Conservation (phyloP, 2,329 filamentous ascomycete genomes). For the Fusarium sambucinum region DNA sequence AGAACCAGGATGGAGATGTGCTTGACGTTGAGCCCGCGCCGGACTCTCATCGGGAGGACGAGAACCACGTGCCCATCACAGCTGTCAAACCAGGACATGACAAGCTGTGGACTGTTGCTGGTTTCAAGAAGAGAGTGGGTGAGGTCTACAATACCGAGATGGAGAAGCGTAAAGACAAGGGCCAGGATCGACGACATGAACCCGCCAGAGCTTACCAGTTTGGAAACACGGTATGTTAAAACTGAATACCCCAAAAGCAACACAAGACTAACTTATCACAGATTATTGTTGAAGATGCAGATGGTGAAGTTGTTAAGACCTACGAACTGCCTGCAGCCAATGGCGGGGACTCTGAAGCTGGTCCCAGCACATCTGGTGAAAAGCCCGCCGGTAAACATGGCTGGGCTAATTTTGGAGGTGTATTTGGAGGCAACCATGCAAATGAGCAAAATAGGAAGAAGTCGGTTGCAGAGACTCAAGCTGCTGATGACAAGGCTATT, state of each 20-base stretch:
- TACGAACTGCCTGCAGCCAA: slow-evolving; percentile 77
- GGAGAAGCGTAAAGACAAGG: slow-evolving; percentile 71
- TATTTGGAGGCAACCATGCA: slow-evolving; percentile 47
- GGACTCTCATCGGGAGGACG: slow-evolving; percentile 16
- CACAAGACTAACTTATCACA: slow-evolving; percentile 55
- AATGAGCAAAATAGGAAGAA: slow-evolving; percentile 55
- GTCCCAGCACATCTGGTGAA: slow-evolving; percentile 55
- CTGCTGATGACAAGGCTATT: slow-evolving; percentile 76
- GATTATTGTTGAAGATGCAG: slow-evolving; percentile 89
- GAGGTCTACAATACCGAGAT: slow-evolving; percentile 71
- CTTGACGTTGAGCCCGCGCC: slow-evolving; percentile 68
- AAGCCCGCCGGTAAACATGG: slow-evolving; percentile 58
- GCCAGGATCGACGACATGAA: slow-evolving; percentile 72
- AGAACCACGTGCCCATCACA: slow-evolving; percentile 38
- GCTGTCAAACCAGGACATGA: slow-evolving; percentile 38
- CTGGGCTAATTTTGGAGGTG: slow-evolving; percentile 63
- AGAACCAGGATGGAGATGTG: slow-evolving; percentile 90
- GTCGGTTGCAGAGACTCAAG: slow-evolving; percentile 59
- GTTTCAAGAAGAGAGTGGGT: slow-evolving; percentile 64
- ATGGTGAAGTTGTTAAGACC: slow-evolving; percentile 87
- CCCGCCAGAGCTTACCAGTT: slow-evolving; percentile 88
- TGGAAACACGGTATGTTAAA: slow-evolving; percentile 75
- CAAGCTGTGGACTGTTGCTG: slow-evolving; percentile 52
- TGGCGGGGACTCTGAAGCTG: slow-evolving; percentile 49
- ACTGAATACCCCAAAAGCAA: not conserved